Evolutionary conservation across 1,139 yeast species (phyloP), one percentile per base, ranked within the genome.

Genomic region (Geotrichum australiense): DNA sequence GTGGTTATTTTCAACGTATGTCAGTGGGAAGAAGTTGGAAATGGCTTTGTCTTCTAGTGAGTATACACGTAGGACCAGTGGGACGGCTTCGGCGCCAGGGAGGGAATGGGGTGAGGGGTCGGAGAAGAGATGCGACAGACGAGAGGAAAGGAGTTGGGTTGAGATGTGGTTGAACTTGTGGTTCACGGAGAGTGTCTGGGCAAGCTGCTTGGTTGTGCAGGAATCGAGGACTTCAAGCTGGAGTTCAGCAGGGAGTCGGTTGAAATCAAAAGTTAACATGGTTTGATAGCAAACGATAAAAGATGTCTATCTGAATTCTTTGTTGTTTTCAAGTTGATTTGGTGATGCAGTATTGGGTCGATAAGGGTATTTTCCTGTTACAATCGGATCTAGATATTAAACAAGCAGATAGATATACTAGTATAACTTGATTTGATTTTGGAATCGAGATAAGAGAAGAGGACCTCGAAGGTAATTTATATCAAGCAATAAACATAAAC

Each of bases 231-330:
- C 45, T 8, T 37, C 32, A 21, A 42, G 38, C 37, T 46, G 48
- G 16, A 52, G 25, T 37, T 51, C 55, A 12, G 41, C 22, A 12
- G 54, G 54, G 15, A 50, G 39, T 11, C 24, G 18, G 14, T 31
- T 16, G 18, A 31, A 31, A 10, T 31, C 18, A 19, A 31, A 31
- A 5, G 21, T 5, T 8, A 15, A n/a, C n/a, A n/a, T n/a, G n/a
- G n/a, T n/a, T n/a, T n/a, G n/a, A n/a, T n/a, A n/a, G n/a, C n/a
- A n/a, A n/a, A n/a, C n/a, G n/a, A n/a, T n/a, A n/a, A n/a, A n/a
- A n/a, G n/a, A n/a, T n/a, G n/a, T n/a, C n/a, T n/a, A n/a, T n/a
- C n/a, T n/a, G n/a, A n/a, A n/a, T n/a, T n/a, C n/a, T n/a, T n/a
- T n/a, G n/a, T n/a, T n/a, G n/a, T n/a, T n/a, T n/a, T n/a, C n/a